Percentiles rank a stretch among this genome's conserved stretches.
Evolutionary conservation across 2,329 filamentous ascomycete species (phyloP).

Genomic region (Colletotrichum agaves): DNA sequence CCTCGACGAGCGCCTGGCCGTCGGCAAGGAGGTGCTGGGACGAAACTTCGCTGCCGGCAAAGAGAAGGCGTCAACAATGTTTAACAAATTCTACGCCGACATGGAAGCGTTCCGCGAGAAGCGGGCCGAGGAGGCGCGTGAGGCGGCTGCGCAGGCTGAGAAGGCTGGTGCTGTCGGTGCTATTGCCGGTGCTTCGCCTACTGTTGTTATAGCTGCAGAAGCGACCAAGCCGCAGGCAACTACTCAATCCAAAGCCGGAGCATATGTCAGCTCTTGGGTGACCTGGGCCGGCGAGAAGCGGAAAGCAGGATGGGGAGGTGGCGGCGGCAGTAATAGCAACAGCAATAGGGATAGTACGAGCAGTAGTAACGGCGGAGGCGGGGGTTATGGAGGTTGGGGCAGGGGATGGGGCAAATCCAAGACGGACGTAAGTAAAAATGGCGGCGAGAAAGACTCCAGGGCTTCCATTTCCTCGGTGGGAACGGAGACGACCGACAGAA

Average conservation of each 20-base stretch:
- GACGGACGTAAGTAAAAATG: slow-evolving; percentile 28
- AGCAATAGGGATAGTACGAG: slow-evolving; percentile 26
- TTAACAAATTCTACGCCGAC: slow-evolving; percentile 90
- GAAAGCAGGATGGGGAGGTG: slow-evolving; percentile 58
- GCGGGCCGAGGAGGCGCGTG: slow-evolving; percentile 52
- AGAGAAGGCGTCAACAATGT: slow-evolving; percentile 86
- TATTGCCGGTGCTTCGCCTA: slow-evolving; percentile 39
- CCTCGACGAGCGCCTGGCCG: slow-evolving; percentile 87
- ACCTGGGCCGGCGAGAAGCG: slow-evolving; percentile 81
- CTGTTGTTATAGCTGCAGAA: slow-evolving; percentile 45
- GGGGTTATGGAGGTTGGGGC: slow-evolving; percentile 47
- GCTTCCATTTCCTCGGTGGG: slow-evolving; percentile 23
- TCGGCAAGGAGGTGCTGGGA: slow-evolving; percentile 86
- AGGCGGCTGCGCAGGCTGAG: slow-evolving; percentile 38
- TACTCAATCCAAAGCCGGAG: slow-evolving; percentile 64
- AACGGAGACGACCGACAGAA: slow-evolving; percentile 16
- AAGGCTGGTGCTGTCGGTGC: slow-evolving; percentile 34
- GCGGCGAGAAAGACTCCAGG: slow-evolving; percentile 41
- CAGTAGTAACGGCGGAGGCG: slow-evolving; percentile 24
- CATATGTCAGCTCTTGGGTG: slow-evolving; percentile 77
- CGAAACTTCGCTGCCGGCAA: slow-evolving; percentile 88
- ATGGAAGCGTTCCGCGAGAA: slow-evolving; percentile 73
- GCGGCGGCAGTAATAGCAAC: not conserved
- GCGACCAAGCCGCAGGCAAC: slow-evolving; percentile 57
- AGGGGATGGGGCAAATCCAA: slow-evolving; percentile 44